Evolutionary conservation across 78 protist genomes (phyloP).

Genomic region (Dictyostelium brefeldianum): DNA sequence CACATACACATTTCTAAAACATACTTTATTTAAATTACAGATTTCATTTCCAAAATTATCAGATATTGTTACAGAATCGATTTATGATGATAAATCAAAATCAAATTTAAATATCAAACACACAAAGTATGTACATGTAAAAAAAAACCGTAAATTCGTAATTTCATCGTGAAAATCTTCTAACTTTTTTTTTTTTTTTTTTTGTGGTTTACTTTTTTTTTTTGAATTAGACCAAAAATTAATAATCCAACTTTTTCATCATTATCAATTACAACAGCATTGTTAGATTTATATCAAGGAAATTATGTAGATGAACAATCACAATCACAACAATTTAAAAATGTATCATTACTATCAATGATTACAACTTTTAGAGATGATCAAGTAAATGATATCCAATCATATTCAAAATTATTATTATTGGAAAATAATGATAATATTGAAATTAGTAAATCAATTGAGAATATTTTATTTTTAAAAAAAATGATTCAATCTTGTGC

Average conservation of each 20-base stretch:
- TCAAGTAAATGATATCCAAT: neutral
- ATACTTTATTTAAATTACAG: too few species aligned
- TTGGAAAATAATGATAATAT: neutral
- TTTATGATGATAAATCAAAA: conserved; percentile 1
- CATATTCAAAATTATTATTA: neutral
- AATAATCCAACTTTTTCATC: neutral
- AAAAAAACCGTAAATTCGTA: neutral
- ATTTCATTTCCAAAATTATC: neutral
- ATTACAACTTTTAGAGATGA: neutral
- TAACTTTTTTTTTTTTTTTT: neutral
- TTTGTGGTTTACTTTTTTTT: neutral
- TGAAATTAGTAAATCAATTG: neutral
- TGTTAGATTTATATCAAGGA: conserved; percentile 4
- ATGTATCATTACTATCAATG: neutral
- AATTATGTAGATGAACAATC: neutral
- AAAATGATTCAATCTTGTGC: neutral
- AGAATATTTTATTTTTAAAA: neutral
- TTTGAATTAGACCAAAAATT: neutral
- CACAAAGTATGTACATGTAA: too few species aligned
- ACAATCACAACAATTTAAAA: neutral
- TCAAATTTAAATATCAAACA: neutral
- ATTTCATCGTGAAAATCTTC: neutral
- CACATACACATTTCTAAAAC: too few species aligned
- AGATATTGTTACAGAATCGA: neutral
- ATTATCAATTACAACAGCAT: neutral